These are phyloP conservation scores for Suillus subalutaceus DNA, from an alignment of 768 basidiomycete species.

Conservation along the genomic window DNA sequence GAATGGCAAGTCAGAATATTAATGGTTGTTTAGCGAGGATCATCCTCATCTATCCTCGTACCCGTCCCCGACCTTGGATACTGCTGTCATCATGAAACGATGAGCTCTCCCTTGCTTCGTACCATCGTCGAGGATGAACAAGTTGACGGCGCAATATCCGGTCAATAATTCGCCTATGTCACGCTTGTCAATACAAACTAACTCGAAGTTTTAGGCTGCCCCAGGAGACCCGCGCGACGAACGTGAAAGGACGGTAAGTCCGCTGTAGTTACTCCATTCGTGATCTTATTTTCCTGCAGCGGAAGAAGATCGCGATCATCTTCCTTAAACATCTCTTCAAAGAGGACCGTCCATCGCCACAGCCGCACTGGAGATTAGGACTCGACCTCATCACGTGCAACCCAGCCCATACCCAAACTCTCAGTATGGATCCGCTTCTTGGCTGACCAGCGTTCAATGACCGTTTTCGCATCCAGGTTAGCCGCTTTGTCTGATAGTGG, in stretches of 20 bases:
- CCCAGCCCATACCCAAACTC: neutral
- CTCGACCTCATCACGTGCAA: neutral
- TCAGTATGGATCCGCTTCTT: neutral
- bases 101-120: neutral
- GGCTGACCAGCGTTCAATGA: neutral
- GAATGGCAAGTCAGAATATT: neutral
- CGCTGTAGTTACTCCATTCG: no score
- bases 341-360: neutral
- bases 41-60: neutral
- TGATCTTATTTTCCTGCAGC: neutral
- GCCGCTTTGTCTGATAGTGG: neutral
- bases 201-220: neutral
- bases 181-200: neutral
- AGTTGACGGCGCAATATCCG: neutral
- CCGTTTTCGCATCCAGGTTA: neutral
- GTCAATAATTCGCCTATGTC: neutral
- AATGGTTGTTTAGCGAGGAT: neutral
- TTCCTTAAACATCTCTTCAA: neutral
- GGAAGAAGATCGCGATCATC: neutral
- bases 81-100: neutral
- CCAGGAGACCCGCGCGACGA: no score
- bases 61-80: neutral
- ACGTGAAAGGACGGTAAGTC: neutral
- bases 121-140: neutral
- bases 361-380: no score